Conservation (phyloP, 139 green algal species). For the Coccomyxa sp. region DNA sequence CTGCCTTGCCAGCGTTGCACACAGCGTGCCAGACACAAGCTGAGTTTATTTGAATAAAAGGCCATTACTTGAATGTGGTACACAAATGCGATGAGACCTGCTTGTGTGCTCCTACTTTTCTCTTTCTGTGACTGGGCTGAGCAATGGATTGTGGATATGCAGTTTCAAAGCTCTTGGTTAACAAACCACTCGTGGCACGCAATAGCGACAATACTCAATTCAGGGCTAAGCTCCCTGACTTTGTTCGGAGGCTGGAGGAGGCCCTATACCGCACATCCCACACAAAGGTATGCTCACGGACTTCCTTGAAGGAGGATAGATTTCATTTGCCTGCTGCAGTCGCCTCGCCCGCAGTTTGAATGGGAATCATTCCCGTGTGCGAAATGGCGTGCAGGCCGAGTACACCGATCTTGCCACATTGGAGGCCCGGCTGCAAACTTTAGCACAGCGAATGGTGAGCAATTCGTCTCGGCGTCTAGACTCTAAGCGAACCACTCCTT, state of each 20-base stretch:
- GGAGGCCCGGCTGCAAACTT: constrained; percentile 76
- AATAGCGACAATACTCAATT: constrained; percentile 18
- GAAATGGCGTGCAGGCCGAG: constrained; percentile 60
- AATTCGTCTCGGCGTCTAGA: constrained; percentile 21
- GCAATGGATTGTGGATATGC: background rate
- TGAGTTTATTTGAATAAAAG: too few relatives aligned
- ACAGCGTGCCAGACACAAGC: too few relatives aligned
- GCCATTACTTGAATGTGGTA: too few relatives aligned
- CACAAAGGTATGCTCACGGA: constrained; percentile 39
- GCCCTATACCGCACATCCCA: constrained; percentile 65
- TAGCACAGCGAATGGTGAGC: constrained; percentile 65
- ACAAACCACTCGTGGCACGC: background rate
- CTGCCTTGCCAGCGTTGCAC: too few relatives aligned
- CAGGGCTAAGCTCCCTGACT: constrained; percentile 76
- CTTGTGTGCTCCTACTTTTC: too few relatives aligned
- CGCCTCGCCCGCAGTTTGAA: too few relatives aligned
- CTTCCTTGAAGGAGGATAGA: background rate
- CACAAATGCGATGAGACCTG: too few relatives aligned
- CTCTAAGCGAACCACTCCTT: constrained; percentile 2
- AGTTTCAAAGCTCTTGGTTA: background rate
- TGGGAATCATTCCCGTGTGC: too few relatives aligned
- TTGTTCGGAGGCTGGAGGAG: constrained; percentile 78
- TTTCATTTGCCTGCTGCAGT: background rate
- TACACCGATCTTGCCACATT: constrained; percentile 76
- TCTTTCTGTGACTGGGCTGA: background rate